These are phyloP conservation scores for Fusarium fracticaudum DNA, from an alignment of 2,329 filamentous ascomycete genomes.

Conservation along the genomic window DNA sequence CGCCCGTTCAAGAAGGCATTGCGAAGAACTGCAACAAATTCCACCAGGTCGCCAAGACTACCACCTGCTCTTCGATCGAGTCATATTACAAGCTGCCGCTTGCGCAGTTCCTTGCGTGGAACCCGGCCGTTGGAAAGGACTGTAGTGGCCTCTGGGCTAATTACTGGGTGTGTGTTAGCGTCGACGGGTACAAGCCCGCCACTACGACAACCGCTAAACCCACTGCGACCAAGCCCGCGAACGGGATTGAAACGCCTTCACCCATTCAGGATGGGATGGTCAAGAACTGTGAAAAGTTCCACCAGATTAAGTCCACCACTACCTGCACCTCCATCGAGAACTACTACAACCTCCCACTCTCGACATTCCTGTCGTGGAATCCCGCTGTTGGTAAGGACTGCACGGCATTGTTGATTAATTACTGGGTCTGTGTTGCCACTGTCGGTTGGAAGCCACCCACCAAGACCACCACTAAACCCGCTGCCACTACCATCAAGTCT, in stretches of 20 bases:
- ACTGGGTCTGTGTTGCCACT: neutral
- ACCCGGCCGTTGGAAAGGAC: neutral
- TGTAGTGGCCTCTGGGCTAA: neutral
- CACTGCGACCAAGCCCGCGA: neutral
- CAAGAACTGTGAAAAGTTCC: neutral
- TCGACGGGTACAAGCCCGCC: neutral
- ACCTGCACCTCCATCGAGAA: neutral
- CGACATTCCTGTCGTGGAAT: neutral
- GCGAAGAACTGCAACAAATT: constrained; percentile 14
- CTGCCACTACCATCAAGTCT: neutral
- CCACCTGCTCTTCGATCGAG: constrained; percentile 42
- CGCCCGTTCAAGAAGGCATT: neutral
- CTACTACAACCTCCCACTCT: neutral
- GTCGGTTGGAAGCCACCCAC: neutral
- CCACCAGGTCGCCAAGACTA: constrained; percentile 26
- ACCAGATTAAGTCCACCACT: neutral
- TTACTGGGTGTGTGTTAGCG: neutral
- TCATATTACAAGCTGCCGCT: constrained; percentile 2
- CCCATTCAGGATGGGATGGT: neutral
- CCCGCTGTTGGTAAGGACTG: neutral
- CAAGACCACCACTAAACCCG: neutral
- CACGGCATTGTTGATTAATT: neutral
- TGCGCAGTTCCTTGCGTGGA: neutral
- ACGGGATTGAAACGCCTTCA: neutral
- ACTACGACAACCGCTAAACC: neutral